Percentiles rank a stretch among this genome's conserved stretches.
phyloP scores from a whole-genome alignment of 208 protist genomes.

The Endotrypanum monterogeii region DNA sequence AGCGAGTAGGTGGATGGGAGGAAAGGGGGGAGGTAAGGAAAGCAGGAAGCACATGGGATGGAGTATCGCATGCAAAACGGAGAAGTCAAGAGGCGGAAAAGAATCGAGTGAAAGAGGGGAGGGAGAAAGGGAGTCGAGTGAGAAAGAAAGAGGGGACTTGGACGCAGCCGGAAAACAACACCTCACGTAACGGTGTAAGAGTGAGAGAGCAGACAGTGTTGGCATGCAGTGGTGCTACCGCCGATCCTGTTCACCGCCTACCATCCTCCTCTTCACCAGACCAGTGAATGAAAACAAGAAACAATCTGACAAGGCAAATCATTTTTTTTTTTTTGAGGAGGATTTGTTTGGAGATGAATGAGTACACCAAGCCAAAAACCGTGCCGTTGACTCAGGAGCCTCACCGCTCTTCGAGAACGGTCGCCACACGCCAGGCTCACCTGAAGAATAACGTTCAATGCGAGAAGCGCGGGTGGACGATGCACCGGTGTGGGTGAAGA shows the following conservation, averaged over 20 bases:
- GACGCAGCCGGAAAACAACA: background rate
- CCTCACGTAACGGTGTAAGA: background rate
- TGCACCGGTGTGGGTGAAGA: background rate
- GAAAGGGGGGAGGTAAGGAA: background rate
- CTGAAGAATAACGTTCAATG: background rate
- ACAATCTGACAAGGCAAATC: no score
- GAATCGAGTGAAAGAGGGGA: background rate
- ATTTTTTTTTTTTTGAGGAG: no score
- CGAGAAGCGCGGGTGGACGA: background rate
- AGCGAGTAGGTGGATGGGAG: background rate
- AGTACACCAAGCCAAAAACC: no score
- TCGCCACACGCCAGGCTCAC: no score
- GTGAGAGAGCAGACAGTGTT: background rate
- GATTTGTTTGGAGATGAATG: no score
- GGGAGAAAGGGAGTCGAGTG: background rate
- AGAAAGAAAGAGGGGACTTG: background rate
- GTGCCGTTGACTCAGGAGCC: no score
- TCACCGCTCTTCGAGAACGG: no score
- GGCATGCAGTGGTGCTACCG: background rate
- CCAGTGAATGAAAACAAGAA: no score
- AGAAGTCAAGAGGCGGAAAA: background rate
- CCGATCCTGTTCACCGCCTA: background rate
- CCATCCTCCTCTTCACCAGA: no score
- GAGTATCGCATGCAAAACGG: background rate
- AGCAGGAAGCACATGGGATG: background rate